A percentile compares a stretch with the other conserved stretches of the same genome.
phyloP scores from a whole-genome alignment of 1,284 basidiomycete species.

The Butyriboletus appendiculatus region DNA sequence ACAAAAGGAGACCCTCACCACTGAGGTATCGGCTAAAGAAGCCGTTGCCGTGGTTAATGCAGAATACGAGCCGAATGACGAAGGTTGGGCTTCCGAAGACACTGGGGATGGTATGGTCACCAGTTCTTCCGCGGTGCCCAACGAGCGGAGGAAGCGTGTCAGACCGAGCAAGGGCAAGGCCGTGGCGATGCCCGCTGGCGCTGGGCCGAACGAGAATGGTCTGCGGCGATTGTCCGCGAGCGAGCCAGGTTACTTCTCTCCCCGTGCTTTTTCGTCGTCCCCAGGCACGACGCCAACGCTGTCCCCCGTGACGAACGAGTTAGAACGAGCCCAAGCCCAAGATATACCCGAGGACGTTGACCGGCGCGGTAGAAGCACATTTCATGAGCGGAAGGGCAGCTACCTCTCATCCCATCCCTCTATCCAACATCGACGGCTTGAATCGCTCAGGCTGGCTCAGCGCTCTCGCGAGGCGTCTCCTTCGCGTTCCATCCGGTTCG shows the following conservation, averaged over 20 bases:
- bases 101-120: slow-evolving; percentile 4
- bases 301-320: not conserved
- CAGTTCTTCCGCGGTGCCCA: not conserved
- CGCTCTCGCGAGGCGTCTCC: slow-evolving; percentile 32
- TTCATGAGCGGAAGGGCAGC: slow-evolving; percentile 16
- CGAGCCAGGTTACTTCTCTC: slow-evolving; percentile 13
- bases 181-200: not conserved
- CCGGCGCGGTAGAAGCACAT: slow-evolving; percentile 27
- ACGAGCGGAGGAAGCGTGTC: slow-evolving; percentile 18
- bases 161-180: slow-evolving; percentile 18
- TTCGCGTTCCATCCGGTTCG: slow-evolving; percentile 34
- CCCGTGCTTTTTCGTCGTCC: not conserved
- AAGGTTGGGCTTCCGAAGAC: slow-evolving; percentile 29
- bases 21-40: not conserved
- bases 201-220: slow-evolving; percentile 7
- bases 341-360: slow-evolving; percentile 12
- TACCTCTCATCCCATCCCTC: slow-evolving; percentile 23
- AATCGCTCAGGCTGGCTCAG: slow-evolving; percentile 24
- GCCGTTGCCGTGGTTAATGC: not conserved
- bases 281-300: not conserved
- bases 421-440: slow-evolving; percentile 32
- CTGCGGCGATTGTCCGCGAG: slow-evolving; percentile 12
- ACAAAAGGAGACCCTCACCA: not conserved
- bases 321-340: slow-evolving; percentile 2
- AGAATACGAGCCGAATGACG: slow-evolving; percentile 14